Evolutionary conservation across 2,329 filamentous ascomycete genomes (phyloP).

Genomic region (Ophiostoma australiae): DNA sequence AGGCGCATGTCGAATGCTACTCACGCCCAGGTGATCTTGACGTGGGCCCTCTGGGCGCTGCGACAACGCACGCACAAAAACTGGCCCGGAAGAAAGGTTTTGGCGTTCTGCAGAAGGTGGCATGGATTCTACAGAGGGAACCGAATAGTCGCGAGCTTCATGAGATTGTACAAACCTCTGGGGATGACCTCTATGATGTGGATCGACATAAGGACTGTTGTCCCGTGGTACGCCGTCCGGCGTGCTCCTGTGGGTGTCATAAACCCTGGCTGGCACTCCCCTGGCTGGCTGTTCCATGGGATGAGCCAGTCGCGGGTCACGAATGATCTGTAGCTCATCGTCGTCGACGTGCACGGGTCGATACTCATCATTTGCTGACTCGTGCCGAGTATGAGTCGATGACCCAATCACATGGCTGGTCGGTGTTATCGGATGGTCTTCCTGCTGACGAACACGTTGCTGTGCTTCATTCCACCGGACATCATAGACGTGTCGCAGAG

Average conservation of each 20-base stretch:
- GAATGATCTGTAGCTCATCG: background rate
- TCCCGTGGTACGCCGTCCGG: background rate
- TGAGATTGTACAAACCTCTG: constrained; percentile 22
- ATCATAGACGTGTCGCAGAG: constrained; percentile 24
- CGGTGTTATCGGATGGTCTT: background rate
- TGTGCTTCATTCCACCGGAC: constrained; percentile 35
- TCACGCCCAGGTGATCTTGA: background rate
- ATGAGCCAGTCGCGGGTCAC: background rate
- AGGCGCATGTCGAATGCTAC: background rate
- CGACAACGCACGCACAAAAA: constrained; percentile 26
- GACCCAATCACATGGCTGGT: background rate
- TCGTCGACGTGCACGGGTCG: background rate
- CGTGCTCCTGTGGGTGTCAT: background rate
- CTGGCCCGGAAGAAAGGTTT: constrained; percentile 13
- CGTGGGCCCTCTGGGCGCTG: background rate
- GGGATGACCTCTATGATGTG: background rate
- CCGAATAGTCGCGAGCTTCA: constrained; percentile 41
- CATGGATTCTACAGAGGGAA: constrained; percentile 34
- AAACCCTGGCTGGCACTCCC: background rate
- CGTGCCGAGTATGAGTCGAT: background rate
- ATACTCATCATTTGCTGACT: background rate
- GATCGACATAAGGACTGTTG: background rate
- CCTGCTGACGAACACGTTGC: constrained; percentile 29
- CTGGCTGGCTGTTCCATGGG: background rate
- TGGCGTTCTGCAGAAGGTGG: constrained; percentile 39